phyloP scores from a whole-genome alignment of 2,329 filamentous ascomycete species.

The Aspergillus udagawae region DNA sequence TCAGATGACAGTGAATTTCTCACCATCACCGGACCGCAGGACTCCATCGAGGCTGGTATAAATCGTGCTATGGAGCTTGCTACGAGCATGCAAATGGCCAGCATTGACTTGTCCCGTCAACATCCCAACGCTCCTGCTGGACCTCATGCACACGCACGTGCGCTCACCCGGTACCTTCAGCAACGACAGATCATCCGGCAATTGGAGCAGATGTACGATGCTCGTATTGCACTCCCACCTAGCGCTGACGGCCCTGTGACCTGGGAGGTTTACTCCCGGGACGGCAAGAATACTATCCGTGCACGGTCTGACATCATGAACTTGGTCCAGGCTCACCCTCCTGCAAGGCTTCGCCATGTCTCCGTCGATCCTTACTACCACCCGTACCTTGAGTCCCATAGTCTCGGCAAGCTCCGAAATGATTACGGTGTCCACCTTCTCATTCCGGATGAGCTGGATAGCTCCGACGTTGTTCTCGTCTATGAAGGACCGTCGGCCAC shows the following conservation, averaged over 20 bases:
- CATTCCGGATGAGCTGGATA: constrained; percentile 43
- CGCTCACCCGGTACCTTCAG: constrained; percentile 82
- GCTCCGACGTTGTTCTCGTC: constrained; percentile 45
- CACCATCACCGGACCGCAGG: constrained; percentile 75
- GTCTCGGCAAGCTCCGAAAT: constrained; percentile 35
- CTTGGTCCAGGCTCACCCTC: constrained; percentile 47
- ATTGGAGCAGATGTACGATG: constrained; percentile 73
- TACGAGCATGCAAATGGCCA: constrained; percentile 77
- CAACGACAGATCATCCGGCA: constrained; percentile 77
- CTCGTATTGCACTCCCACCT: constrained; percentile 80
- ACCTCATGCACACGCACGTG: constrained; percentile 73
- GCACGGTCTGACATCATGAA: constrained; percentile 49
- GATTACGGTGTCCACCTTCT: constrained; percentile 47
- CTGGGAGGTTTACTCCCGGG: constrained; percentile 85
- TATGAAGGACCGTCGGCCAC: constrained; percentile 45
- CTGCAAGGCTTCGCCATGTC: constrained; percentile 42
- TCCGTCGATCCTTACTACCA: constrained; percentile 49
- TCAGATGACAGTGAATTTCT: constrained; percentile 77
- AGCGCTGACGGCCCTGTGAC: constrained; percentile 63
- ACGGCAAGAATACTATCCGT: constrained; percentile 68
- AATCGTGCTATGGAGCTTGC: constrained; percentile 86
- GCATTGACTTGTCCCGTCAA: constrained; percentile 75
- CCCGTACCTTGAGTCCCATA: constrained; percentile 41
- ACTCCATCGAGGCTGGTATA: constrained; percentile 68
- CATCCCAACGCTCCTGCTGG: constrained; percentile 70